Conservation (phyloP, 169 alveolate species). For the Miamiensis avidus region DNA sequence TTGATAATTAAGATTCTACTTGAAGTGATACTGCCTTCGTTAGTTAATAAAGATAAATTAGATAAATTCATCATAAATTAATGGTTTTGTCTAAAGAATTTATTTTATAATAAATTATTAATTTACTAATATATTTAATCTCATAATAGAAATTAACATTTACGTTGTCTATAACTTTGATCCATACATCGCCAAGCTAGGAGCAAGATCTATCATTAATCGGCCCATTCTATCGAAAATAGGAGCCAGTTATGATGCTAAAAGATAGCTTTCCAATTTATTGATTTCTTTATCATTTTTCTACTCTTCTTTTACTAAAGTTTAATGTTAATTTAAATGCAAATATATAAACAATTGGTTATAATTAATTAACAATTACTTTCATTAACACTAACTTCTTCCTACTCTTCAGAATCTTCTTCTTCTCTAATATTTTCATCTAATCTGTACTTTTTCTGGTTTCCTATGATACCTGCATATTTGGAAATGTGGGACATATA, state of each 20-base stretch:
- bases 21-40: background rate
- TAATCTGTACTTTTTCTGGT: background rate
- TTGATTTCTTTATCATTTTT: background rate
- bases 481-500: background rate
- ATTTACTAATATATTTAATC: no score
- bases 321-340: no score
- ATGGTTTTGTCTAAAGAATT: background rate
- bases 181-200: background rate
- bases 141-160: no score
- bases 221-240: background rate
- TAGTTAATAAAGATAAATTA: background rate
- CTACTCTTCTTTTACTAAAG: background rate
- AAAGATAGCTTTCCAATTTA: background rate
- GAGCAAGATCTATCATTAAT: background rate
- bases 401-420: background rate
- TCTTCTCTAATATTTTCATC: background rate
- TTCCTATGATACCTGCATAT: background rate
- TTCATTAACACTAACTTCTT: background rate
- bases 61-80: background rate
- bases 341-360: background rate
- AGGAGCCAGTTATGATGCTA: background rate
- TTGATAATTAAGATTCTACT: no score
- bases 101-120: no score
- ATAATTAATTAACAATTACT: no score
- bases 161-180: background rate